Evolutionary conservation across 2,329 filamentous ascomycete species (phyloP), one percentile per base, ranked within the genome.

Genomic region (Fusarium sp.): DNA sequence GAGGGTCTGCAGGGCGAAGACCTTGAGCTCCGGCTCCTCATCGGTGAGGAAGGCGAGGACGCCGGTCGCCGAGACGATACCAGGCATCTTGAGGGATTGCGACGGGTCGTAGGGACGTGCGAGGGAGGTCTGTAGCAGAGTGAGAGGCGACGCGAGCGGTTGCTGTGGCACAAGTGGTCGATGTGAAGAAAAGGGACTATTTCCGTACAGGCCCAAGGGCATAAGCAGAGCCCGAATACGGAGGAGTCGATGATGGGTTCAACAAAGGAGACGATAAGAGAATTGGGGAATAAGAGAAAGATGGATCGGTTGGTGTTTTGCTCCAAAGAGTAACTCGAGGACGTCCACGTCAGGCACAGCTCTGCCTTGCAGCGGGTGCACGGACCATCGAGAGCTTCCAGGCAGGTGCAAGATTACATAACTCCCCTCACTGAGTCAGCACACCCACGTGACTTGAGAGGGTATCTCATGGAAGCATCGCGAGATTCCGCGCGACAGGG

Each of bases 1-100:
- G 77, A 99, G 88, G 73, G 93, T 94, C 83, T 97, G 92, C 73
- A 99, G 86, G 72, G 96, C 96, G 79, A 97, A 99, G 74, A 95
- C 89, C 85, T 93, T 94, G 81, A 99, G 90, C 81, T 97, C 93
- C 62, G 92, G 88, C 82, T 98, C 96, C 75, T 96, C 93, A 79
- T 99, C 96, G 73, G 93, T 91, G 69, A 99, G 88, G 81, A 97
- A 97, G 83, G 93, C 95, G 79, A 99, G 89, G 64, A 99, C 90
- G 81, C 96, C 96, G 73, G 93, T 95, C 73, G 96, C 96, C 74
- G 95, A 97, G 77, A 94, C 93, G 79, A 98, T 88, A 79, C 92
- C 93, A 79, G 96, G 92, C 96, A 98, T 99, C 65, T 76, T 84
- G 72, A 70, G 27, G 38, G 55, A 58, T 34, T 65, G 65, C 51